Conservation (phyloP, 108 stramenopile genomes). For the Stephanodiscus triporus region DNA sequence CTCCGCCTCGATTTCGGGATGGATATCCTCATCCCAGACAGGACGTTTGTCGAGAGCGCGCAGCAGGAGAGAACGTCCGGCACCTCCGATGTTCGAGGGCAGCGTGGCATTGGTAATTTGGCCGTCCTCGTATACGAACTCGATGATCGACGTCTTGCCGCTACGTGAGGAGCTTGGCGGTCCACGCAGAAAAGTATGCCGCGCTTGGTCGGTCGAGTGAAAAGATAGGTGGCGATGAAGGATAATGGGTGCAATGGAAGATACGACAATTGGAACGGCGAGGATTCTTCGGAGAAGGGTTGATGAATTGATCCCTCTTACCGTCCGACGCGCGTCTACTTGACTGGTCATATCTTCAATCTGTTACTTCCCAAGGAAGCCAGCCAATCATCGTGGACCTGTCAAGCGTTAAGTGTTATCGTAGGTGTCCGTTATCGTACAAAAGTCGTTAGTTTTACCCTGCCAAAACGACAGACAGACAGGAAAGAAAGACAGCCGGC, state of each 20-base stretch:
- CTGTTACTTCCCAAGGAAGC: no score
- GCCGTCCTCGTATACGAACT: background rate
- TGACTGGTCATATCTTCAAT: no score
- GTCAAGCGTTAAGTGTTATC: no score
- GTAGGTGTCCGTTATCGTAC: no score
- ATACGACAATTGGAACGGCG: constrained; percentile 8
- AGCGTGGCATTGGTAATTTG: background rate
- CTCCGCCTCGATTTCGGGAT: constrained; percentile 22
- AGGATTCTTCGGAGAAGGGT: constrained; percentile 7
- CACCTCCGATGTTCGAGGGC: constrained; percentile 15
- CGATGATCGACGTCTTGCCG: constrained; percentile 3
- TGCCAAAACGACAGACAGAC: no score
- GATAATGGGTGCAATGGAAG: background rate
- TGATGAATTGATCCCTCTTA: background rate
- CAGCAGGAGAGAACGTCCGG: constrained; percentile 18
- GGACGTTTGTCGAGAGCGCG: constrained; percentile 22
- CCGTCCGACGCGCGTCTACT: background rate
- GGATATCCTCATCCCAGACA: constrained; percentile 28
- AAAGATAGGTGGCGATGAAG: background rate
- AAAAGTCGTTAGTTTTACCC: no score
- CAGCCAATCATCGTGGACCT: no score
- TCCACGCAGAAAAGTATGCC: background rate
- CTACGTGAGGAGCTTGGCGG: background rate
- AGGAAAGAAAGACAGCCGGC: no score
- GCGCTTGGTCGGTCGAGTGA: background rate